phyloP scores from a whole-genome alignment of 352 stramenopile genomes.

The Aphanomyces astaci region DNA sequence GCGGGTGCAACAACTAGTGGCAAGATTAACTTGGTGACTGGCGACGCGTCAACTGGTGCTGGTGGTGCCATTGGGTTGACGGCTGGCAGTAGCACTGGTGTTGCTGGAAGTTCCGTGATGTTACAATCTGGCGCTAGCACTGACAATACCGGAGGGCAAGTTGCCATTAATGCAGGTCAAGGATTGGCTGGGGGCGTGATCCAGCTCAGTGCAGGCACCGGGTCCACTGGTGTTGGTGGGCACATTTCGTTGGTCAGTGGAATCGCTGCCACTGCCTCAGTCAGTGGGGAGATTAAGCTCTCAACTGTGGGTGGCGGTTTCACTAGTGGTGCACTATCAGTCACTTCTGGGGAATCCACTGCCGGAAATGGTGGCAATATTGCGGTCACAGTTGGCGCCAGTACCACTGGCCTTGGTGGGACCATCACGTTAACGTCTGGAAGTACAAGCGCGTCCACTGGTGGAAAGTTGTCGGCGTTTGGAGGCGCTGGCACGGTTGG shows the following conservation, averaged over 20 bases:
- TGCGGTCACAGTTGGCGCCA: not conserved
- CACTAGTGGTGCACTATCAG: not conserved
- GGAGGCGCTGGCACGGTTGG: slow-evolving; percentile 9
- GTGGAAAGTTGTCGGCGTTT: not conserved
- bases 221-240: not conserved
- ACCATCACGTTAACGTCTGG: slow-evolving; percentile 3
- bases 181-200: not conserved
- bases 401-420: slow-evolving; percentile 8
- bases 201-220: not conserved
- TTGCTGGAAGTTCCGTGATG: not conserved
- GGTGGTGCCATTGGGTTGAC: not conserved
- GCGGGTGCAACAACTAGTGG: slow-evolving; percentile 7
- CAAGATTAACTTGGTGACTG: slow-evolving; percentile 5
- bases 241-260: not conserved
- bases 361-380: slow-evolving; percentile 12
- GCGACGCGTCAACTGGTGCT: slow-evolving; percentile 1
- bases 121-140: slow-evolving; percentile 4
- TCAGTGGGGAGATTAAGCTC: slow-evolving; percentile 4
- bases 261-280: not conserved
- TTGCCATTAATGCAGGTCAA: not conserved
- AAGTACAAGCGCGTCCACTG: not conserved
- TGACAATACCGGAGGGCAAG: slow-evolving; percentile 1
- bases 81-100: slow-evolving; percentile 7
- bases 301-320: slow-evolving; percentile 13
- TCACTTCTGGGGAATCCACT: slow-evolving; percentile 6